Base-by-base conservation (phyloP, 768 basidiomycete species). In the Xanthoconium purpureum region DNA sequence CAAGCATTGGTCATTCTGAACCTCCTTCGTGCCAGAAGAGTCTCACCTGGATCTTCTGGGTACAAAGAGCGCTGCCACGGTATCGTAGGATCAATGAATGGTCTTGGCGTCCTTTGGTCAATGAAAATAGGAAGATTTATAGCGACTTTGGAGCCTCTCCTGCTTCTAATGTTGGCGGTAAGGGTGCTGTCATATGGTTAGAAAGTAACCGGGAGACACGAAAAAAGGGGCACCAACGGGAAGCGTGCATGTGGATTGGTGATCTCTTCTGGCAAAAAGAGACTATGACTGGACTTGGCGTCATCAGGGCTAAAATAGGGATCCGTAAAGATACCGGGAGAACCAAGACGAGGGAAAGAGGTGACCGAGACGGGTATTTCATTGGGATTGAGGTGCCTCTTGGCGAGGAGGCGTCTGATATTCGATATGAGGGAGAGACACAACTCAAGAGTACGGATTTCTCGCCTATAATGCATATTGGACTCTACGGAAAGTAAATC, bases 201-300 rank as follows among this genome's bases (percentile, higher is more conserved):
- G 60, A 63, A 54, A 29, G 15, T 36, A n/a, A 35, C 2, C 15
- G 39, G 55, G 40, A 43, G 47, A 50, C 38, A 45, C 7, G 40
- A 48, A 14, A 56, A 60, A 63, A 55, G 40, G 18, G 45, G 45
- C 52, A 85, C 94, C 75, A 63, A 98, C 97, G 95, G 96, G 77
- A 98, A 99, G 52, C 97, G 90, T 46, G 88, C 92, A 74, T 98
- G 97, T 37, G 94, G 93, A 71, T 98, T 99, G 42, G 93, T 98
- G 62, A 98, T 86, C 74, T 98, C 87, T 66, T 98, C 88, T 1
- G 95, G 93, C 17, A 99, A 79, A 77, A 98, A 98, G 52, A 98
- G 74, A 68, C 92, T 95, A 71, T 94, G 90, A 64, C 93, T 96
- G 30, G 93, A 96, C 51, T 85, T 74, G 6, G 94, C 92, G 57